Evolutionary conservation across 805 yeast species (phyloP), one percentile per base, ranked within the genome.

Genomic region (Metschnikowia borealis): DNA sequence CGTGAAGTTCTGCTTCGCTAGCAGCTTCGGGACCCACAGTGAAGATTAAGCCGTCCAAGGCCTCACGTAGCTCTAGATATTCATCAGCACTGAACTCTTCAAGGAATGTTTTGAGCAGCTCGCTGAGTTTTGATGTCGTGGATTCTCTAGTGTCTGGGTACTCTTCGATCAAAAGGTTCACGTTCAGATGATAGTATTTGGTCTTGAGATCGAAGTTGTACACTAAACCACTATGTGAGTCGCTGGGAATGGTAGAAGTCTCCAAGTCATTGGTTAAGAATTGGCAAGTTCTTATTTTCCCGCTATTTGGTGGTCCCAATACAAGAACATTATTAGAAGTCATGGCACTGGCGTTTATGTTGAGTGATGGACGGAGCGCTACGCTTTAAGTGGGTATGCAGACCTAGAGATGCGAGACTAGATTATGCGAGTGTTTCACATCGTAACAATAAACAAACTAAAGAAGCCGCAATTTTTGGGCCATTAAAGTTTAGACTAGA

Each of bases 21-120:
- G 62, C 59, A 17, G 55, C 60, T 6, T 49, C 33, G 39, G 67
- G 45, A 51, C 71, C 66, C 13, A 78, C 35, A 0, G 80, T 72
- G 51, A 77, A 63, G 2, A 79, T 62, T 10, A 78, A 29, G 1
- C 83, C 84, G 39, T 74, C 77, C 2, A 80, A 38, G 1, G 60
- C 74, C 18, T 74, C 78, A 23, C 83, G 61, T 33, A 80, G 58
- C 47, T 78, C 83, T 21, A 51, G 56, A 50, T 62, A 66, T 36
- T 77, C 81, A 0, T 57, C 65, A 0, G 62, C 47, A 8, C 39
- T 13, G 50, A 80, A 73, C 51, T 79, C 82, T 0, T 55, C 44
- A 36, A 51, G 50, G 80, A 83, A 79, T 3, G 56, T 55, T 4
- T 57, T 54, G 5, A 59, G 50, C 35, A 62, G 51, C 3, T 56